A percentile compares a stretch with the other conserved stretches of the same genome.
Evolutionary conservation across 2,329 filamentous ascomycete species (phyloP).

Genomic region (Fusarium luffae): DNA sequence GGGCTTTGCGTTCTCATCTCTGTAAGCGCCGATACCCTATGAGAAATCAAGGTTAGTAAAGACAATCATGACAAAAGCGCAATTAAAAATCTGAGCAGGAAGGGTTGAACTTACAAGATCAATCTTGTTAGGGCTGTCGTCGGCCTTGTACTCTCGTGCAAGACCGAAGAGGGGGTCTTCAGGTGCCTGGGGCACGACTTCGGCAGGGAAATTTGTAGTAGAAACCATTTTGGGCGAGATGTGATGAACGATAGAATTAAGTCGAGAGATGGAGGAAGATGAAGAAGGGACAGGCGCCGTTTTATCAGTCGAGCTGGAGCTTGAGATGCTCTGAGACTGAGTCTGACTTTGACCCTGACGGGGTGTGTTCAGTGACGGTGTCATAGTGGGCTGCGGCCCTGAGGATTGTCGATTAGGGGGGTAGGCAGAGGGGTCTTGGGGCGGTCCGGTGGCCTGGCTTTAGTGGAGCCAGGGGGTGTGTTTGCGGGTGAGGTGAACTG

Average conservation of each 20-base stretch:
- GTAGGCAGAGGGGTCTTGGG: conserved; percentile 34
- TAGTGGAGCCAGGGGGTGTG: conserved; percentile 36
- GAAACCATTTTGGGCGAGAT: conserved; percentile 69
- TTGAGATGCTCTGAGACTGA: conserved; percentile 32
- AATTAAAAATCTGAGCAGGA: neutral
- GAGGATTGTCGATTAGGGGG: conserved; percentile 44
- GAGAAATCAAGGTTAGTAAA: conserved; percentile 22
- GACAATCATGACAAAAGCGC: neutral
- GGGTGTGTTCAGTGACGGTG: conserved; percentile 45
- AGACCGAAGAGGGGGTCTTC: conserved; percentile 96
- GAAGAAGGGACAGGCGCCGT: conserved; percentile 51
- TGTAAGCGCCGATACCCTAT: conserved; percentile 87
- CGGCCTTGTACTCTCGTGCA: conserved; percentile 86
- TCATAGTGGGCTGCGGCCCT: conserved; percentile 47
- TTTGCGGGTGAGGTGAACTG: conserved; percentile 31
- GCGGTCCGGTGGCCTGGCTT: conserved; percentile 39
- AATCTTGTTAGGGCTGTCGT: conserved; percentile 82
- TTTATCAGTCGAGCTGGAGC: conserved; percentile 46
- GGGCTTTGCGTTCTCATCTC: conserved; percentile 94
- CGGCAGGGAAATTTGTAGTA: conserved; percentile 73
- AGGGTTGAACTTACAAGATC: conserved; percentile 76
- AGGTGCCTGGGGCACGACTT: conserved; percentile 86
- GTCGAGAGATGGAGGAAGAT: conserved; percentile 62
- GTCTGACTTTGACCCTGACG: conserved; percentile 36
- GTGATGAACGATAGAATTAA: conserved; percentile 74